These are phyloP conservation scores for Podospora pseudocomata DNA, from an alignment of 495 filamentous ascomycete species.

Conservation along the genomic window DNA sequence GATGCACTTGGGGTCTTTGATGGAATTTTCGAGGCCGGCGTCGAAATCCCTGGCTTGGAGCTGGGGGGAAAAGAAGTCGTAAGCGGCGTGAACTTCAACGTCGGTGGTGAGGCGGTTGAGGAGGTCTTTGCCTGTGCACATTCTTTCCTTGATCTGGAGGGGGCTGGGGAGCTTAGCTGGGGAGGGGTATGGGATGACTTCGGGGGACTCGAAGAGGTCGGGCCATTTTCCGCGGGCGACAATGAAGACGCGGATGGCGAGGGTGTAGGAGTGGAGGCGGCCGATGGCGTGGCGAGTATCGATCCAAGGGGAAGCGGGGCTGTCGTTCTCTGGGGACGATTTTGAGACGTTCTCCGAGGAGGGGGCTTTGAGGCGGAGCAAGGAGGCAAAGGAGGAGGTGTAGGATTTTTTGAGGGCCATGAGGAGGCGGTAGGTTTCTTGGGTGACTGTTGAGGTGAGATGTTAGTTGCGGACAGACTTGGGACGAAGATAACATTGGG, in stretches of 20 bases:
- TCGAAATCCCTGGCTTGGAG: constrained; percentile 12
- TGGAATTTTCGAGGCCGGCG: not conserved
- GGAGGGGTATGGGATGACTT: constrained; percentile 16
- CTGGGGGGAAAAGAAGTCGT: not conserved
- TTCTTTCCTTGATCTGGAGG: not conserved
- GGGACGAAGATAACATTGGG: not conserved
- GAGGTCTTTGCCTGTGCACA: constrained; percentile 9
- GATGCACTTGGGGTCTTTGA: not conserved
- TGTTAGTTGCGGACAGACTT: not conserved
- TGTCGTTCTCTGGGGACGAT: not conserved
- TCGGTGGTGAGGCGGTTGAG: constrained; percentile 7
- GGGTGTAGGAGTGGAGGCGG: constrained; percentile 22
- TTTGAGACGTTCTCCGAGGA: not conserved
- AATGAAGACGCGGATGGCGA: constrained; percentile 13
- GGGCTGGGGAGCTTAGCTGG: not conserved
- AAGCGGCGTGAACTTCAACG: not conserved
- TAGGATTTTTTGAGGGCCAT: not conserved
- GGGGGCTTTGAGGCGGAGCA: constrained; percentile 1
- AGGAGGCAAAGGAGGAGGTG: not conserved
- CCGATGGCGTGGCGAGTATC: constrained; percentile 16
- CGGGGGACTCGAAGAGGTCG: constrained; percentile 21
- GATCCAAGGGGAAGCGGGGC: constrained; percentile 14
- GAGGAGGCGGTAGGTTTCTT: not conserved
- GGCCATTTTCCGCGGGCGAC: constrained; percentile 17
- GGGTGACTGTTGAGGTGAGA: not conserved